Conservation (phyloP, 768 basidiomycete genomes). For the Epithele typhae region DNA sequence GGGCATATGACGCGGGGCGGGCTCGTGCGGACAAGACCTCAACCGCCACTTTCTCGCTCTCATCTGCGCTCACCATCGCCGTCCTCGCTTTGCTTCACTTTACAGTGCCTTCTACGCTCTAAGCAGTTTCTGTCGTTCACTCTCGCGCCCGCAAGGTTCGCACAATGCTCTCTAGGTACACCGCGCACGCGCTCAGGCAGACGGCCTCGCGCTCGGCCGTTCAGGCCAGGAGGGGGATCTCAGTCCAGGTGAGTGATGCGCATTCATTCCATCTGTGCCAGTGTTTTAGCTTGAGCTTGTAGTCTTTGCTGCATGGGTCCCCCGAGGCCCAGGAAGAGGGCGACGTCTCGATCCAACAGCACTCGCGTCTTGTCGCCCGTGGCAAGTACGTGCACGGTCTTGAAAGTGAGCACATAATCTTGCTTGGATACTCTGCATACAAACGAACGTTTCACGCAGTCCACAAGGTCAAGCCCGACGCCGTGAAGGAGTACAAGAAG, state of each 20-base stretch:
- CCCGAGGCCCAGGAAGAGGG: slow-evolving; percentile 83
- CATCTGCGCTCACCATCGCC: too few relatives aligned
- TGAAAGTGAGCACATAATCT: slow-evolving; percentile 55
- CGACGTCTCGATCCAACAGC: slow-evolving; percentile 70
- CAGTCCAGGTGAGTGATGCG: slow-evolving; percentile 27
- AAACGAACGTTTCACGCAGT: slow-evolving; percentile 38
- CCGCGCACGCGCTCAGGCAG: slow-evolving; percentile 16
- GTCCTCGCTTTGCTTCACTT: too few relatives aligned
- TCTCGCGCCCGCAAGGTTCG: not conserved
- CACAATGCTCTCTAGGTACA: slow-evolving; percentile 23
- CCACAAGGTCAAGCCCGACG: slow-evolving; percentile 82
- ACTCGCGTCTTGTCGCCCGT: slow-evolving; percentile 84
- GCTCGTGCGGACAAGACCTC: too few relatives aligned
- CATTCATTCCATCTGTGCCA: too few relatives aligned
- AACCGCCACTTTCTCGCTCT: too few relatives aligned
- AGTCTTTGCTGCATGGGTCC: slow-evolving; percentile 93
- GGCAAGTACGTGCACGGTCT: slow-evolving; percentile 94
- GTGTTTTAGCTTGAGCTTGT: too few relatives aligned
- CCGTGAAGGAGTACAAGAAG: slow-evolving; percentile 77
- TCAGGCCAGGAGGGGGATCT: slow-evolving; percentile 23
- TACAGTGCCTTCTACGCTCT: not conserved
- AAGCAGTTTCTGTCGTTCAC: slow-evolving; percentile 2
- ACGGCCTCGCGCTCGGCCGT: slow-evolving; percentile 4
- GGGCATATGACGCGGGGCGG: too few relatives aligned
- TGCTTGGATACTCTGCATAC: not conserved